phyloP scores from a whole-genome alignment of 192 early-diverging fungal species.

The Globomyces pollinis-pini region DNA sequence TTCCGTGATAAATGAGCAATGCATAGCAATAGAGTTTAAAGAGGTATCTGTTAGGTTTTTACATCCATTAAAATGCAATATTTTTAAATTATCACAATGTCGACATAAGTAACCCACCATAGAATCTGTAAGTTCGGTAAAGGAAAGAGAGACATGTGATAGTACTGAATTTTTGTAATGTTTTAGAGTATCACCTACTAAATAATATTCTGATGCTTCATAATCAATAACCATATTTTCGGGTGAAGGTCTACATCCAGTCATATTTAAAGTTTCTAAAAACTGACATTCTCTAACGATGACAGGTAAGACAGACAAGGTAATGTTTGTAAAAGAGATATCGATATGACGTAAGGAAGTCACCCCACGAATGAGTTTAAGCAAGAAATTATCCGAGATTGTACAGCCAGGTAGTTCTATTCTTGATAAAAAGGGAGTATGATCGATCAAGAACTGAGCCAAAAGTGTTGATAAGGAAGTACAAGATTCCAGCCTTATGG shows the following conservation, averaged over 20 bases:
- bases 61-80: not conserved
- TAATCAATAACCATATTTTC: conserved; percentile 11
- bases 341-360: conserved; percentile 33
- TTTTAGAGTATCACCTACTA: conserved; percentile 5
- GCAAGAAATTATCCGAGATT: conserved; percentile 42
- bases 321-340: conserved; percentile 40
- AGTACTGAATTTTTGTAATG: conserved; percentile 3
- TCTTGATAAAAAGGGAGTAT: conserved; percentile 16
- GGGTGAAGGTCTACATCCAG: conserved; percentile 23
- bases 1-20: conserved; percentile 35
- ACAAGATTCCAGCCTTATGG: conserved; percentile 43
- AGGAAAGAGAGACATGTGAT: not conserved
- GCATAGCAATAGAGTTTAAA: conserved; percentile 27
- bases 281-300: conserved; percentile 26
- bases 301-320: conserved; percentile 32
- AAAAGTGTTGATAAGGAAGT: conserved; percentile 46
- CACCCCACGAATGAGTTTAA: conserved; percentile 29
- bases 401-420: conserved; percentile 47
- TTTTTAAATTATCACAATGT: not conserved
- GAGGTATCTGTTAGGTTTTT: conserved; percentile 26
- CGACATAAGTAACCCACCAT: conserved; percentile 10
- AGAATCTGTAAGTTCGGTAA: conserved; percentile 6
- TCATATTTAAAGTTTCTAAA: conserved; percentile 37
- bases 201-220: conserved; percentile 4
- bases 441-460: conserved; percentile 29